These are phyloP conservation scores for Metschnikowia sp. DNA, from an alignment of 805 yeast species.

Conservation along the genomic window DNA sequence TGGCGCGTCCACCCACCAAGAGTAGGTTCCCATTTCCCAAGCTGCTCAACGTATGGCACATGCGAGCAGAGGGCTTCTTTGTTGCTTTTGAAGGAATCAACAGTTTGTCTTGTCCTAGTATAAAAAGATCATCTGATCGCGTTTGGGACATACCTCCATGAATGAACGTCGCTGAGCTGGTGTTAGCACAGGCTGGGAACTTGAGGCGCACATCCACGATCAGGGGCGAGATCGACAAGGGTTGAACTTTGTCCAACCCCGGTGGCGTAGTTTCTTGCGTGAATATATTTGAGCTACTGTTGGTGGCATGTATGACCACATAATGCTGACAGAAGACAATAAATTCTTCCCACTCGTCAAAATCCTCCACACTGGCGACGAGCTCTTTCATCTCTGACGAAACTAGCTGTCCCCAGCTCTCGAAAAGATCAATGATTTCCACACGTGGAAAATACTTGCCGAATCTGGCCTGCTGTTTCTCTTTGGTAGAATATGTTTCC, in stretches of 20 bases:
- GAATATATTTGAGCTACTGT: conserved; percentile 15
- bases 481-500: conserved; percentile 47
- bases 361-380: conserved; percentile 56
- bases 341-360: conserved; percentile 86
- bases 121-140: conserved; percentile 14
- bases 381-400: conserved; percentile 32
- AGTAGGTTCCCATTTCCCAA: conserved; percentile 28
- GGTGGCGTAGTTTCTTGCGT: neutral
- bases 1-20: conserved; percentile 64
- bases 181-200: conserved; percentile 31
- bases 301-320: conserved; percentile 62
- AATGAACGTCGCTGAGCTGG: conserved; percentile 22
- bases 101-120: neutral
- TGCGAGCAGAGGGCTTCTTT: conserved; percentile 38
- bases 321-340: conserved; percentile 74
- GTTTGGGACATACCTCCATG: conserved; percentile 43
- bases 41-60: conserved; percentile 54
- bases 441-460: conserved; percentile 43
- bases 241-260: neutral
- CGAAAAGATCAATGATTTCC: conserved; percentile 52
- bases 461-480: conserved; percentile 52
- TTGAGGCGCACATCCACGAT: conserved; percentile 27
- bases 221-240: neutral
- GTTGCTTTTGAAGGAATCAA: conserved; percentile 12
- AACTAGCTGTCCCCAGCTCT: conserved; percentile 53